Conservation (phyloP, 345 rosid species). For the Salix arbutifolia region DNA sequence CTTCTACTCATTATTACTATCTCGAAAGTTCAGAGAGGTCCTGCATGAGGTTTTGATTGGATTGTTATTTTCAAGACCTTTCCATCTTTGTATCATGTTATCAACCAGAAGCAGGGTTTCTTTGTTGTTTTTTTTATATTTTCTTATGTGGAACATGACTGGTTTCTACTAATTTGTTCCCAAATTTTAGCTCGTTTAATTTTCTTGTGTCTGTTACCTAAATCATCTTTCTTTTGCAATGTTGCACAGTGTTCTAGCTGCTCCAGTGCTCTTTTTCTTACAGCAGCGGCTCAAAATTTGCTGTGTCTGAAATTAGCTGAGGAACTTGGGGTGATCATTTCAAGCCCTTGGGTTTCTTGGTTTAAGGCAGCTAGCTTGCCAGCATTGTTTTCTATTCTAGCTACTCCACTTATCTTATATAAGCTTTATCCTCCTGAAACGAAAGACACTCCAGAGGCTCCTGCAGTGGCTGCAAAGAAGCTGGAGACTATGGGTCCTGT, state of each 20-base stretch:
- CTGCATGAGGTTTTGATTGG: neutral
- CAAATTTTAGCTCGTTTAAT: neutral
- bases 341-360: constrained; percentile 95
- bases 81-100: neutral
- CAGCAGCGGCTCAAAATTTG: constrained; percentile 96
- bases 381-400: constrained; percentile 62
- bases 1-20: neutral
- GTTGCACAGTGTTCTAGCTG: constrained; percentile 64
- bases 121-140: neutral
- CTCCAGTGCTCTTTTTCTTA: constrained; percentile 94
- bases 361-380: constrained; percentile 93
- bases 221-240: constrained; percentile 26
- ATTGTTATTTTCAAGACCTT: neutral
- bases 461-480: constrained; percentile 76
- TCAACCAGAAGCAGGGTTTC: neutral
- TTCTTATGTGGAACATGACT: neutral
- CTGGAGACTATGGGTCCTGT: constrained; percentile 82
- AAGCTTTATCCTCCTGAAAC: constrained; percentile 92
- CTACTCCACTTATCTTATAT: constrained; percentile 71
- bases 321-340: constrained; percentile 77
- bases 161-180: neutral
- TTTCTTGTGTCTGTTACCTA: constrained; percentile 16
- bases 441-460: constrained; percentile 95
- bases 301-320: constrained; percentile 88
- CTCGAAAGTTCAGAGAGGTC: neutral